Base-by-base conservation (phyloP, 2,329 filamentous ascomycete genomes). In the Paecilomyces dactylethromorphus region DNA sequence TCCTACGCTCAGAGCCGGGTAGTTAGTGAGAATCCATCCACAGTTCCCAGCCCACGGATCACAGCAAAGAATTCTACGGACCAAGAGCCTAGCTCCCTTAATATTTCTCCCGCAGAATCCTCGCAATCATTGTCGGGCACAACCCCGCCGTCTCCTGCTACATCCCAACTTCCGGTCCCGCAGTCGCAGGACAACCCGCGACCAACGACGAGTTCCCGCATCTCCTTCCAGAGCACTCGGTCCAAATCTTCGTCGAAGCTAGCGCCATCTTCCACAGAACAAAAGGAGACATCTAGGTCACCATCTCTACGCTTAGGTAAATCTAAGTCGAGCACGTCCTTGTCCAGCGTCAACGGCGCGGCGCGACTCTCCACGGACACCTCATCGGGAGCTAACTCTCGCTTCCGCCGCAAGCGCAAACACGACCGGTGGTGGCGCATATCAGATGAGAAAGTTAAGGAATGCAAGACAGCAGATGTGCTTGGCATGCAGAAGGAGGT, bases 361-460 rank as follows among this genome's bases (percentile, higher is more conserved):
- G 15, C 13, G 6, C 35, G 35, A 45, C 35, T n/a, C 18, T 56
- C 55, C 10, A 56, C 24, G 24, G 24, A 39, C 12, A 56, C 54
- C 13, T 57, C 66, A 11, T 53, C 62, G n/a, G 63, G 63, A 12
- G 62, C 69, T 6, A 62, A 60, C 49, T 64, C 71, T 11, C 80
- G 78, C 57, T 72, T 81, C 35, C 84, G 79, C 63, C 86, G 84
- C 65, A 85, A 83, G 60, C 84, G 82, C 65, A 86, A 84, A 68
- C 75, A 79, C 12, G 88, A 95, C 69, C 86, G 89, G 49, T 99
- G 94, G 94, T 99, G 94, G 94, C 86, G 94, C 35, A 96, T 99
- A 64, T 97, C 92, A 64, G 94, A 99, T 72, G 94, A 99, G 65
- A 96, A 95, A 75, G 86, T 97, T 68, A 94, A 93, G 71, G 93